Evolutionary conservation across 2,329 filamentous ascomycete species (phyloP).

Genomic region (Fusarium sp.): DNA sequence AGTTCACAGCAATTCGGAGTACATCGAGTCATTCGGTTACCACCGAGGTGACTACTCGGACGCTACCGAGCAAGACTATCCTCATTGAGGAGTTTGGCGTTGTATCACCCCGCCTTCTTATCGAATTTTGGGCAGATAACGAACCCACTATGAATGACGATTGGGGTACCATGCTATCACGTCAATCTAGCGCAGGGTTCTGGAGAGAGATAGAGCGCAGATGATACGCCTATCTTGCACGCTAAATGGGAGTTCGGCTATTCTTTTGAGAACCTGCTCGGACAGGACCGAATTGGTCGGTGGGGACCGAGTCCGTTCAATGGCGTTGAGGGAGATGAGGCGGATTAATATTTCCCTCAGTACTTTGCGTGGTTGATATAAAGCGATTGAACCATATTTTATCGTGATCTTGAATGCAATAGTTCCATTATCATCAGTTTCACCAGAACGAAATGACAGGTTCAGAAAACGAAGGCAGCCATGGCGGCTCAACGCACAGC

Average conservation of each 20-base stretch:
- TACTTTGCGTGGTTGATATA: background rate
- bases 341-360: background rate
- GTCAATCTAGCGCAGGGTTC: slow-evolving; percentile 3
- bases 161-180: slow-evolving; percentile 13
- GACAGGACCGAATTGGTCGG: background rate
- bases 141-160: background rate
- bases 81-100: background rate
- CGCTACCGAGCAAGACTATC: background rate
- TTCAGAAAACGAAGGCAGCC: rapidly evolving
- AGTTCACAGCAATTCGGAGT: slow-evolving; percentile 15
- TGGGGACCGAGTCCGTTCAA: background rate
- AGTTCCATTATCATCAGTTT: background rate
- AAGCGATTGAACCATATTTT: background rate
- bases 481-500: slow-evolving; percentile 11
- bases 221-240: background rate
- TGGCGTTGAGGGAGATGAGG: rapidly evolving
- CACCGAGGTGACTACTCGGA: slow-evolving; percentile 1
- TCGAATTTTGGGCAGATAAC: background rate
- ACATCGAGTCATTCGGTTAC: slow-evolving; percentile 5
- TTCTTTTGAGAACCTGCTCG: background rate
- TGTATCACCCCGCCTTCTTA: background rate
- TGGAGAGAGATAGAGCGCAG: background rate
- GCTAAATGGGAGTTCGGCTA: background rate
- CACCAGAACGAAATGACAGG: background rate
- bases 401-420: background rate